Evolutionary conservation across 306 rosid genomes (phyloP), one percentile per base, ranked within the genome.

Genomic region (Quercus berberidifolia): DNA sequence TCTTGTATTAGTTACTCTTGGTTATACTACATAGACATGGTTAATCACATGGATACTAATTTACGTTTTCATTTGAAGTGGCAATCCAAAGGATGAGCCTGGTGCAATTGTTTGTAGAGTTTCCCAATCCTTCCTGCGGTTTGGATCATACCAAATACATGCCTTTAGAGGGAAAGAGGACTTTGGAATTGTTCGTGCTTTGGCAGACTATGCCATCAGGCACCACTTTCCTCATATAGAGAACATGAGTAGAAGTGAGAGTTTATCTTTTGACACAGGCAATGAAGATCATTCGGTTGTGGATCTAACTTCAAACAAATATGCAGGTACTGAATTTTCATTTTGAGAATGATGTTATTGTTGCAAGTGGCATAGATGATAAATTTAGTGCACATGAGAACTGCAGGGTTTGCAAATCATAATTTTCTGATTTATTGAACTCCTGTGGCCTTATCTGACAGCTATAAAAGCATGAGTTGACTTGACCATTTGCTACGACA

Each of bases 51-150:
- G 49, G 20, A 52, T 69, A 6, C 58, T 49, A 71, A 71, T 51
- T 49, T 55, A 19, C 51, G 55, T 43, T 51, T 77, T 8, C 68
- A 52, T 79, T 41, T 80, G 86, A 88, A 96, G 97, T 85, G 99
- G 99, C 77, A 96, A 91, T 82, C 86, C 96, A 69, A 93, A 96
- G 85, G 99, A 96, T 70, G 98, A 96, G 85, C 96, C 92, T 54
- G 99, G 97, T 78, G 99, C 99, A 76, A 84, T 96, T 56, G 96
- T 93, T 65, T 96, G 97, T 83, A 87, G 99, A 88, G 92, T 93
- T 78, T 90, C 98, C 52, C 98, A 84, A 80, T 90, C 97, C 59
- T 96, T 96, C 86, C 77, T 96, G 74, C 97, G 99, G 25, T 96
- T 96, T 82, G 99, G 99, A n/a, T 96, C 99, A 58, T 91, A 83